These are phyloP conservation scores for Gomphus sp. DNA, from an alignment of 1,284 basidiomycete species.

Conservation along the genomic window DNA sequence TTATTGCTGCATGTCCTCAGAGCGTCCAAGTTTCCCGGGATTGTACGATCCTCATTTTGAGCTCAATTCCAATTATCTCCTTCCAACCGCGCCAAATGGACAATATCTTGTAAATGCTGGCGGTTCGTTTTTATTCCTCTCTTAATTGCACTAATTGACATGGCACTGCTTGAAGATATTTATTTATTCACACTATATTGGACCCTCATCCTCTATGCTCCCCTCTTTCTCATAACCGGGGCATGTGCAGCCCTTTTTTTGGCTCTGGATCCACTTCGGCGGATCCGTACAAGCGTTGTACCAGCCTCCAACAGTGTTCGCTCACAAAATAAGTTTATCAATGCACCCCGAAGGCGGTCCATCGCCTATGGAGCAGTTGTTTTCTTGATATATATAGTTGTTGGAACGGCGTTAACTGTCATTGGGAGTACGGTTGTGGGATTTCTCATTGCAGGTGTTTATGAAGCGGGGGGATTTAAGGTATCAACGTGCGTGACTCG, in stretches of 20 bases:
- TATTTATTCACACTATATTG: constrained; percentile 82
- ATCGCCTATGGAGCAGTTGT: constrained; percentile 58
- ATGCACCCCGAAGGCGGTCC: neutral
- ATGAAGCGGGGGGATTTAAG: constrained; percentile 55
- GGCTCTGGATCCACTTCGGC: neutral
- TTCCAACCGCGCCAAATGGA: neutral
- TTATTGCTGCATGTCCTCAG: neutral
- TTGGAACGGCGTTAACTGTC: constrained; percentile 56
- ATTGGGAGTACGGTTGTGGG: constrained; percentile 65
- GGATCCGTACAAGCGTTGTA: neutral
- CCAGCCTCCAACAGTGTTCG: neutral
- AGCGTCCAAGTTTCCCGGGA: constrained; percentile 3
- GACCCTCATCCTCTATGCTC: constrained; percentile 69
- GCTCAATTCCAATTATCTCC: neutral
- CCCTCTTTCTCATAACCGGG: constrained; percentile 61
- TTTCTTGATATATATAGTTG: constrained; percentile 44
- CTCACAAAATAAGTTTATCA: neutral
- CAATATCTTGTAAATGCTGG: constrained; percentile 4
- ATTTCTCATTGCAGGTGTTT: constrained; percentile 62
- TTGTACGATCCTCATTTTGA: constrained; percentile 6
- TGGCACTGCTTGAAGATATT: constrained; percentile 39
- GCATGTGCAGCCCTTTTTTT: constrained; percentile 51
- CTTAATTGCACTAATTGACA: neutral
- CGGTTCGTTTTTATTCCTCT: neutral
- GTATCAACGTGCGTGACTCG: constrained; percentile 65